phyloP scores from a whole-genome alignment of 164 flowering plant species.

The Platanus orientalis region DNA sequence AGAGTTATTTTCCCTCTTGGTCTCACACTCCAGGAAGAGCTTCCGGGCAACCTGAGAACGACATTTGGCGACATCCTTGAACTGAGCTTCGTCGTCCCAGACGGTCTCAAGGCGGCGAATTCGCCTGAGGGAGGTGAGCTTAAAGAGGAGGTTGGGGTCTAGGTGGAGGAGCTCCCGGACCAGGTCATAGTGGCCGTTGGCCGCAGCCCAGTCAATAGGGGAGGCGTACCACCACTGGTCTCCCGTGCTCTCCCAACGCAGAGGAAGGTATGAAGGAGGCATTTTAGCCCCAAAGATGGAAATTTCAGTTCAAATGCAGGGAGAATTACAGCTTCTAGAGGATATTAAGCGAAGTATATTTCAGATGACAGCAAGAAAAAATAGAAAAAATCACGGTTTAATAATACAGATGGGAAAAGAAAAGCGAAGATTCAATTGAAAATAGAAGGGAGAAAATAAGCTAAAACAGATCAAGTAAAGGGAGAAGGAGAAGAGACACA shows the following conservation, averaged over 20 bases:
- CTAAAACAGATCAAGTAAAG: background rate
- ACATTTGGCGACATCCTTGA: constrained; percentile 52
- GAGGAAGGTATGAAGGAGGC: constrained; percentile 68
- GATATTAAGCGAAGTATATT: too few relatives aligned
- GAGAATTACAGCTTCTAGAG: background rate
- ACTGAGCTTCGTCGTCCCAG: constrained; percentile 77
- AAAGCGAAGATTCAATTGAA: too few relatives aligned
- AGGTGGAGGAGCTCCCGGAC: constrained; percentile 78
- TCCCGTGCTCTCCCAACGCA: constrained; percentile 94
- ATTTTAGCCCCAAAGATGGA: constrained; percentile 13
- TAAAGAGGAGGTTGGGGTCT: constrained; percentile 81
- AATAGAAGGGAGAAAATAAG: too few relatives aligned
- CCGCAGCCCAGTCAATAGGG: constrained; percentile 87
- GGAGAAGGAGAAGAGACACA: background rate
- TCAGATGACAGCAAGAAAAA: background rate
- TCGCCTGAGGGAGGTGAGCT: constrained; percentile 82
- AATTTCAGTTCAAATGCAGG: background rate
- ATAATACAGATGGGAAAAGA: background rate
- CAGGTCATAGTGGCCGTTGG: constrained; percentile 75
- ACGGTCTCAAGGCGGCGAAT: constrained; percentile 89
- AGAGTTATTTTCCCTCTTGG: constrained; percentile 36
- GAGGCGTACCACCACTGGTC: constrained; percentile 98
- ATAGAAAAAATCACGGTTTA: background rate
- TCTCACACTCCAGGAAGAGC: constrained; percentile 55
- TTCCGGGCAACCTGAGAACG: constrained; percentile 57